Evolutionary conservation across 192 early-diverging fungal genomes (phyloP), one percentile per base, ranked within the genome.

Genomic region (Gamsiella multidivaricata): DNA sequence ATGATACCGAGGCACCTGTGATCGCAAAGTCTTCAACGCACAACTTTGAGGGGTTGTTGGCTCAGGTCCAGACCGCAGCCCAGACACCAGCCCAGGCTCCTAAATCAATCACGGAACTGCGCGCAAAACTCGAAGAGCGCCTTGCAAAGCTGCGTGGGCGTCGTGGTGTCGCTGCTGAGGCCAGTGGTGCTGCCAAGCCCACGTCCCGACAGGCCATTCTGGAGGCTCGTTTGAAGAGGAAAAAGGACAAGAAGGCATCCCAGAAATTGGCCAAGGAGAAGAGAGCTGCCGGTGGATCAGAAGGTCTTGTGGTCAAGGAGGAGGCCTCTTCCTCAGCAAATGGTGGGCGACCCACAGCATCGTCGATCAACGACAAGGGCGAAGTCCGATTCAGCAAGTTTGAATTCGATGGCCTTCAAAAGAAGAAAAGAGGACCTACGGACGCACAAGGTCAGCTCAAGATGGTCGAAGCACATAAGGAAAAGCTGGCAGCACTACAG

Each of bases 401-500:
- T 31, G 85, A 89, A 43, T 87, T 93, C 70, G 86, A 83, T 28
- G 84, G 86, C 7, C 64, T 80, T n/a, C 67, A 83, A n/a, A 86
- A 90, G 73, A 91, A 91, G 78, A 87, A 86, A 59, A 90, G 83
- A 64, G 88, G 88, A 9, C 80, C 85, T 3, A 85, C 83, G 5
- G 90, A 91, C 80, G 84, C 84, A 23, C 83, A 88, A 45, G 83
- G 83, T 29, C 86, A 88, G 46, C 67, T 92, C 36, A 91, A 91
- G 79, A 84, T 85, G 76, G 84, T 91, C 22, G 90, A 95, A 80
- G 82, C 81, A 53, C 91, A 95, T 65, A 83, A 89, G 64, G 85
- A 91, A 73, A 93, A 95, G 76, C 63, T 95, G 15, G 91, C 89
- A 32, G 87, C 89, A 57, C 84, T 97, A 41, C 84, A 91, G 45